phyloP scores from a whole-genome alignment of 441 rosid genomes.

The Aleurites moluccanus region DNA sequence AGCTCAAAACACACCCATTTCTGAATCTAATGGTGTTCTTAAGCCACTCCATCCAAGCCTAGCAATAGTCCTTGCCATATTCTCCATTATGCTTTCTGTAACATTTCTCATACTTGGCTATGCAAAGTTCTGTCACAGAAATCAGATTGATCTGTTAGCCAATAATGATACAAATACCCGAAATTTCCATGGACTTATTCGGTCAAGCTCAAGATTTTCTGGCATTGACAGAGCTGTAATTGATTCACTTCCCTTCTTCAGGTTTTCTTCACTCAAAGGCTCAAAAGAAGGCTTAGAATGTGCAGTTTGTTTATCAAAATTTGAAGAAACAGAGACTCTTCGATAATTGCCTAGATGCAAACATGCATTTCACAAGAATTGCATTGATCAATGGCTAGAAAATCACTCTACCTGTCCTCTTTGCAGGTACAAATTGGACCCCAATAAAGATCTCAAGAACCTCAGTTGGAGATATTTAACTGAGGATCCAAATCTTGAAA shows the following conservation, averaged over 20 bases:
- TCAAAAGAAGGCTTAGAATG: constrained; percentile 76
- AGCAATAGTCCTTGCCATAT: constrained; percentile 46
- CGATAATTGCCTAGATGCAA: constrained; percentile 71
- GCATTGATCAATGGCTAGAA: constrained; percentile 88
- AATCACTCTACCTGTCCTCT: constrained; percentile 84
- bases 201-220: constrained; percentile 39
- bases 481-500: constrained; percentile 38
- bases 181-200: constrained; percentile 25
- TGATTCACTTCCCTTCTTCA: constrained; percentile 71
- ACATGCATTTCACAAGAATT: constrained; percentile 82
- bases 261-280: constrained; percentile 63
- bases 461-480: constrained; percentile 24
- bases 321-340: constrained; percentile 57
- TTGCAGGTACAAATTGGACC: constrained; percentile 74
- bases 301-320: constrained; percentile 68
- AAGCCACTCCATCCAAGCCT: constrained; percentile 45
- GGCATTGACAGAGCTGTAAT: constrained; percentile 66
- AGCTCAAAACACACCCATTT: constrained; percentile 22
- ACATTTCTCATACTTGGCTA: constrained; percentile 65
- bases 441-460: constrained; percentile 43
- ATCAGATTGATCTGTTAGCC: not conserved
- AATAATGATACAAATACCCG: not conserved
- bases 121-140: constrained; percentile 53
- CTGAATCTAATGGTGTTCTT: not conserved
- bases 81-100: constrained; percentile 49